Conservation (phyloP, 257 asterid species). For the Przewalskia tangutica region DNA sequence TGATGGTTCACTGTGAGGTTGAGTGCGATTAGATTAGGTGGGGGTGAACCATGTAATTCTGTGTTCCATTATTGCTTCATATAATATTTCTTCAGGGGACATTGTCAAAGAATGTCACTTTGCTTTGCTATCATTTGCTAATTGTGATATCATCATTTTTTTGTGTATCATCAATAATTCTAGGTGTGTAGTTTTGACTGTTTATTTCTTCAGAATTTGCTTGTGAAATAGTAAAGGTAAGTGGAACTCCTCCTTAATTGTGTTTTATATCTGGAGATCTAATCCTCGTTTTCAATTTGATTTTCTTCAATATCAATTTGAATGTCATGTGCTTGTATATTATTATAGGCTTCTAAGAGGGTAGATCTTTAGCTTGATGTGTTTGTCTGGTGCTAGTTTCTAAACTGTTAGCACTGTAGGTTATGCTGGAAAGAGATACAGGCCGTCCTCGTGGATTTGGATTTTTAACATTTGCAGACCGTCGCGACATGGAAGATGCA, state of each 20-base stretch:
- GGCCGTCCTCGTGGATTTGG: slow-evolving; percentile 99
- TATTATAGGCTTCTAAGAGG: neutral
- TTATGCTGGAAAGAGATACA: slow-evolving; percentile 91
- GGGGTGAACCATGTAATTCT: neutral
- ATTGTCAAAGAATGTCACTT: neutral
- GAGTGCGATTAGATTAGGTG: neutral
- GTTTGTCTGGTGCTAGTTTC: neutral
- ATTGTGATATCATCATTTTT: neutral
- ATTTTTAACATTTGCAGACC: slow-evolving; percentile 85
- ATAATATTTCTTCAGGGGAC: neutral
- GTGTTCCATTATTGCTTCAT: neutral
- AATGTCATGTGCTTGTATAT: neutral
- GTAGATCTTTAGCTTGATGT: neutral
- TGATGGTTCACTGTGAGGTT: neutral
- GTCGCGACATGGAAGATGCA: slow-evolving; percentile 89
- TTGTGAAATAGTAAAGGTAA: neutral
- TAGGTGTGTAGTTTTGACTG: neutral
- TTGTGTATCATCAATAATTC: neutral
- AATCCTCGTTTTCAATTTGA: neutral
- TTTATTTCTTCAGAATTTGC: neutral
- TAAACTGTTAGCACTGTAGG: slow-evolving; percentile 21
- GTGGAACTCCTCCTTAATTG: neutral
- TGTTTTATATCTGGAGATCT: neutral
- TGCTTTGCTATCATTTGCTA: neutral
- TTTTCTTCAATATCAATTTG: neutral